A percentile compares a stretch with the other conserved stretches of the same genome.
These are phyloP conservation scores for Tuber microsphaerosporum DNA, from an alignment of 495 filamentous ascomycete genomes.

Conservation along the genomic window DNA sequence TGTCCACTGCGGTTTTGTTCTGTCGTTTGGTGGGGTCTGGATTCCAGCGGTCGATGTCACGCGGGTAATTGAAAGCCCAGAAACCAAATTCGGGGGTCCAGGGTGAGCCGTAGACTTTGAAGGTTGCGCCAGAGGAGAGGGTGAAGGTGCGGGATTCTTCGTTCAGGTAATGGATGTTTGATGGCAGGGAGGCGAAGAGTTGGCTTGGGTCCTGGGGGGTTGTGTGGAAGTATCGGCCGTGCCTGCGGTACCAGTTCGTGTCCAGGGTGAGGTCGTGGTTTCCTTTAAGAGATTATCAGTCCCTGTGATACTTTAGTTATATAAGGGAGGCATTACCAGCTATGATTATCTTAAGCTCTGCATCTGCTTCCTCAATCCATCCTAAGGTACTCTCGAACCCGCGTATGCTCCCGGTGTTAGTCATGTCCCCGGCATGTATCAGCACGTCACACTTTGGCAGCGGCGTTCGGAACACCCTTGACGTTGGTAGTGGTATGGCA, in stretches of 20 bases:
- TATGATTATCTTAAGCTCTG: constrained; percentile 26
- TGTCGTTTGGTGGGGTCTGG: not conserved
- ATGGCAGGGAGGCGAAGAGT: constrained; percentile 12
- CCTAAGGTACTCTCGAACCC: constrained; percentile 12
- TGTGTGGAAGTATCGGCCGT: not conserved
- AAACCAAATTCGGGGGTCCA: constrained; percentile 8
- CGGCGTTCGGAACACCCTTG: constrained; percentile 18
- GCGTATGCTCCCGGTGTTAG: not conserved
- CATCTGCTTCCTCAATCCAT: constrained; percentile 13
- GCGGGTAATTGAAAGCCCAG: constrained; percentile 17
- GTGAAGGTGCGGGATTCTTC: constrained; percentile 19
- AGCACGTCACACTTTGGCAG: constrained; percentile 22
- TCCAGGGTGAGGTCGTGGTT: constrained; percentile 25
- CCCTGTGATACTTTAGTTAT: not conserved
- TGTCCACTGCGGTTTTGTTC: constrained; percentile 4
- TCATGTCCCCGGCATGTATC: constrained; percentile 22
- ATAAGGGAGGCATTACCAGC: constrained; percentile 5
- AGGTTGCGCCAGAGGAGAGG: constrained; percentile 3
- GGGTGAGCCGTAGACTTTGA: constrained; percentile 19
- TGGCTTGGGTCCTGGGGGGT: not conserved
- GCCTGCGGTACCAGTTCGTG: constrained; percentile 2
- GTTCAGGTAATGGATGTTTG: constrained; percentile 9
- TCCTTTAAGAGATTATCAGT: constrained; percentile 1
- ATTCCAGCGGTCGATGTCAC: constrained; percentile 15
- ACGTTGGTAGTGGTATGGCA: not conserved